Base-by-base conservation (phyloP, 2,329 filamentous ascomycete genomes). In the Hymenoscyphus fructigenus region DNA sequence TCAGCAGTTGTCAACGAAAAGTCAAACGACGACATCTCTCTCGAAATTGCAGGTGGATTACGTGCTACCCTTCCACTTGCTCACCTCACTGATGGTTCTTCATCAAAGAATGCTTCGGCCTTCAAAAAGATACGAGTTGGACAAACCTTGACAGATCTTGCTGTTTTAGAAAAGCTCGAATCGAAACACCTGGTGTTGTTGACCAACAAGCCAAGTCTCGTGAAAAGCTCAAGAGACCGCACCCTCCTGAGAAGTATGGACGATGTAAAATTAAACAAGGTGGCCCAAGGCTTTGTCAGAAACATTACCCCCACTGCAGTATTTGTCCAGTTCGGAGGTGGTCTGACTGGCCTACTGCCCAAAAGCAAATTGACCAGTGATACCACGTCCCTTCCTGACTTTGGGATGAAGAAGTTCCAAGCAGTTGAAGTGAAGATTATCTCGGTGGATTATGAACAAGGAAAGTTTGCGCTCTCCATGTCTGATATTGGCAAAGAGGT, bases 251-350 rank as follows among this genome's bases (percentile, higher is more conserved):
- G 83, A 20, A 84, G 79, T 55, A 89, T 95, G 63, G 88, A 90
- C 26, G 87, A 94, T 69, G 84, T 92, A 23, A 85, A 87, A 68
- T 84, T 90, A 68, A 91, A 91, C 34, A 83, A 85, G 38, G 79
- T 87, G 28, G 84, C 92, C 7, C 85, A 87, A 65, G 94, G 93
- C 5, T 97, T 94, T 72, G 87, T 99, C 29, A 88, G 89, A 66
- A 96, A 95, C 72, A 90, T 97, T 61, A 93, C 92, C 0, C 80
- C 86, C 1, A 91, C 90, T 9, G 92, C 91, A 55, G 83, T 93
- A 12, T 98, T 97, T 73, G 85, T 97, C n/a, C 90, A 96, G 73
- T 97, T 97, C 76, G 87, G 88, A 50, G 90, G 88, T 71, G 87
- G 86, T 38, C 79, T 96, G 20, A 90, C 88, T 57, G 94, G 91